Evolutionary conservation across 2,329 filamentous ascomycete species (phyloP), one percentile per base, ranked within the genome.

Genomic region (Endoconidiophora laricicola): DNA sequence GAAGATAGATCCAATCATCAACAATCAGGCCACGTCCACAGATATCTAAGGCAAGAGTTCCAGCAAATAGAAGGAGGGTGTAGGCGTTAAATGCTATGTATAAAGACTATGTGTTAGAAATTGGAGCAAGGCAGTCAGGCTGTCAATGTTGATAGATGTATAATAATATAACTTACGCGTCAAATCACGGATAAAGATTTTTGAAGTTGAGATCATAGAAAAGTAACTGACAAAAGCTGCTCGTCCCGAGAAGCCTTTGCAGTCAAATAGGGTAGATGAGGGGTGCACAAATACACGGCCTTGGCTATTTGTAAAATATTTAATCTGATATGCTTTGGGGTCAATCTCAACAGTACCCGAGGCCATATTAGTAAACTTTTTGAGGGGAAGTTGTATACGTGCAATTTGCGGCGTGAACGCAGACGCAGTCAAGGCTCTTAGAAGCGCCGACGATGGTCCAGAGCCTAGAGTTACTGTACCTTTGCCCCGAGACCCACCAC

Each of bases 201-300:
- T 96, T 61, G 77, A 83, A 1, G 88, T 96, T 3, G 83, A 79
- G 67, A 96, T 91, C 65, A 94, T 87, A 48, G 76, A 84, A 63
- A 95, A 95, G 63, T 94, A 96, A 48, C 80, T 82, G 62, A 98
- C 69, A 63, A 90, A 96, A 1, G 78, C 73, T 4, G 83, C 81
- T 47, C 79, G 78, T 6, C 74, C 79, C 2, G 83, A 76, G 60
- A 93, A 94, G 0, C 72, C 75, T 60, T 94, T 85, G 9, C 78
- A 81, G 48, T 81, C 82, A 62, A 96, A 96, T 7, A 96, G 71
- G 0, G 83, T 87, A 42, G 85, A 93, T 58, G 78, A 81, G 0
- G 91, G 91, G 60, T 98, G 91, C 14, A 96, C 80, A 63, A 98
- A 98, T 10, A 96, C 86, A 5, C 91, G 75, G 0, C 83, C 84